These are phyloP conservation scores for Leccinum pallidistipes DNA, from an alignment of 1,284 basidiomycete genomes.

Conservation along the genomic window DNA sequence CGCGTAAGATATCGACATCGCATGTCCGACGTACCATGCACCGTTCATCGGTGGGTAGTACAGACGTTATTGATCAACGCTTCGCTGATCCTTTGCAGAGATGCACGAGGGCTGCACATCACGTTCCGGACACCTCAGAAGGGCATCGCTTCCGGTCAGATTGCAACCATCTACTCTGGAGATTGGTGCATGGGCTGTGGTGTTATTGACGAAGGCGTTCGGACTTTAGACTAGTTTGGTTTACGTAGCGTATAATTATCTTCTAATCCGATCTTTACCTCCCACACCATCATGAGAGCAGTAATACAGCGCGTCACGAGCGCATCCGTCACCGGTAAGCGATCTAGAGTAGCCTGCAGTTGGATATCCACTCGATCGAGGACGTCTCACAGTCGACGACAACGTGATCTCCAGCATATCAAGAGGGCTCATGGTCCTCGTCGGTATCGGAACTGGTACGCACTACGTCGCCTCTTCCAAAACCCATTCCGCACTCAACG, in stretches of 20 bases:
- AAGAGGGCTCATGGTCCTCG: conserved; percentile 81
- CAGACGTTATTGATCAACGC: neutral
- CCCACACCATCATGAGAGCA: conserved; percentile 59
- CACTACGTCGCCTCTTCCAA: conserved; percentile 3
- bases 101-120: conserved; percentile 38
- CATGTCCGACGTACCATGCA: conserved; percentile 58
- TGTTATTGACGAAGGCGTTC: conserved; percentile 44
- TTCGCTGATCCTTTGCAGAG: conserved; percentile 17
- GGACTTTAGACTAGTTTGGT: neutral
- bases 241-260: neutral
- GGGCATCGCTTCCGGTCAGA: conserved; percentile 81
- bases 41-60: conserved; percentile 31
- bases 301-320: conserved; percentile 75
- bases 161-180: conserved; percentile 71
- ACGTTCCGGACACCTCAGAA: conserved; percentile 60
- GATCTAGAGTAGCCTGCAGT: neutral
- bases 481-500: conserved; percentile 4
- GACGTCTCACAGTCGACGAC: conserved; percentile 55
- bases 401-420: conserved; percentile 78
- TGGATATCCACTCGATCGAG: neutral
- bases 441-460: conserved; percentile 83
- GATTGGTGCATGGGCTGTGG: conserved; percentile 88
- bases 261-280: conserved; percentile 4
- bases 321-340: conserved; percentile 70
- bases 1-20: conserved; percentile 73